Conservation (phyloP, 1,284 basidiomycete genomes). For the Rhodotorula glutinis region DNA sequence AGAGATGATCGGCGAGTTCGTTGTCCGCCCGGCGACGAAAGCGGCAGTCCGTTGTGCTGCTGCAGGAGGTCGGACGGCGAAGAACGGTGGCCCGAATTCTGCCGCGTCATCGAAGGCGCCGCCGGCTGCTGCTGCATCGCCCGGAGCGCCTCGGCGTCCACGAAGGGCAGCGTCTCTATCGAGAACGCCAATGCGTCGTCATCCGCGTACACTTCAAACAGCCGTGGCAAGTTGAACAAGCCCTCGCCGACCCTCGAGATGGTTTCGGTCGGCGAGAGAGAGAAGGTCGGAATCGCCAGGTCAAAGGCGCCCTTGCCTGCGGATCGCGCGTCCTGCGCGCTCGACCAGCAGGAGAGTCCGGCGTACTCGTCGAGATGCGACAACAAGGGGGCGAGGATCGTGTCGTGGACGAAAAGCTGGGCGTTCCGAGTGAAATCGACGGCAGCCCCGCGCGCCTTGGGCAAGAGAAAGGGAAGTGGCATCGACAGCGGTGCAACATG, state of each 20-base stretch:
- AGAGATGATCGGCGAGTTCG: conserved; percentile 40
- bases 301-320: conserved; percentile 56
- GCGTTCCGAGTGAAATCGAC: conserved; percentile 66
- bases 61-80: conserved; percentile 31
- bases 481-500: conserved; percentile 31
- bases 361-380: conserved; percentile 72
- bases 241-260: conserved; percentile 89
- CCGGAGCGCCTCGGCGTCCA: conserved; percentile 61
- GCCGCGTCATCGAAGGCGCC: conserved; percentile 37
- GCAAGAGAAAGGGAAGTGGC: conserved; percentile 54
- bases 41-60: background rate
- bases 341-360: conserved; percentile 65
- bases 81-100: conserved; percentile 50
- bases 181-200: conserved; percentile 88
- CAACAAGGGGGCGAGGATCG: conserved; percentile 79
- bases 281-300: conserved; percentile 85
- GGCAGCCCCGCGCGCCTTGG: conserved; percentile 60
- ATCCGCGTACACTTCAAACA: conserved; percentile 91
- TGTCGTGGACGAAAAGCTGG: conserved; percentile 72
- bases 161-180: conserved; percentile 71
- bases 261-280: conserved; percentile 80
- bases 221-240: conserved; percentile 81
- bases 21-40: conserved; percentile 27
- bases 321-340: conserved; percentile 39
- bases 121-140: conserved; percentile 15